Percentiles rank a stretch among this genome's conserved stretches.
Evolutionary conservation across 306 rosid genomes (phyloP).

Genomic region (Cucurbita ficifolia): DNA sequence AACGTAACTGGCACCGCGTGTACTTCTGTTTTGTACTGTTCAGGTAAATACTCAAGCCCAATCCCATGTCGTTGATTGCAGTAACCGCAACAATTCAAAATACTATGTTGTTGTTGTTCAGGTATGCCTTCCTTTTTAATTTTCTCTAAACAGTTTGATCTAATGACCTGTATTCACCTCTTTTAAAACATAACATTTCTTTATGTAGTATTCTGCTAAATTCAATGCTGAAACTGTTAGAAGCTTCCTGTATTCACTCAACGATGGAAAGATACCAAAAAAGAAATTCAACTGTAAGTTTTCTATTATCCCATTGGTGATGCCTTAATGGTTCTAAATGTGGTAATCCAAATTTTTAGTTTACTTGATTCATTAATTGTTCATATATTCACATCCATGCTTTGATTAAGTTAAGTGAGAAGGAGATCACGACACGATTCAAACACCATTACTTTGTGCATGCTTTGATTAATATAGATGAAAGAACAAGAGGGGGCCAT

Average conservation of each 20-base stretch:
- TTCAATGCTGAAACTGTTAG: slow-evolving; percentile 40
- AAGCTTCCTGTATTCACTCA: slow-evolving; percentile 39
- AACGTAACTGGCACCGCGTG: neutral
- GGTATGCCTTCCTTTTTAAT: slow-evolving; percentile 11
- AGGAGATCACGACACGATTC: neutral
- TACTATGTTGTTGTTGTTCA: slow-evolving; percentile 61
- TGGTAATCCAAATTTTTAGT: neutral
- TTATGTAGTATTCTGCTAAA: slow-evolving; percentile 38
- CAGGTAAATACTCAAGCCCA: slow-evolving; percentile 80
- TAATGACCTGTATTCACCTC: neutral
- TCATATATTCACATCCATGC: neutral
- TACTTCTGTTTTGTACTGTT: neutral
- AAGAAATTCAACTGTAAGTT: slow-evolving; percentile 31
- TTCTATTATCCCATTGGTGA: neutral
- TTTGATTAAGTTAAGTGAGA: neutral
- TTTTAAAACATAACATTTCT: neutral
- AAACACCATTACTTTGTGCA: neutral
- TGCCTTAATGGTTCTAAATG: neutral
- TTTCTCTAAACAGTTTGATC: neutral
- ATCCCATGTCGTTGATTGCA: slow-evolving; percentile 49
- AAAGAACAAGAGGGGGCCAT: neutral
- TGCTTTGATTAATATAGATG: neutral
- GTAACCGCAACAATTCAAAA: slow-evolving; percentile 69
- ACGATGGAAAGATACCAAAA: slow-evolving; percentile 36
- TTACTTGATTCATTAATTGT: neutral